Percentiles rank a stretch among this genome's conserved stretches.
These are phyloP conservation scores for Helotiales sp. DNA, from an alignment of 2,329 filamentous ascomycete species.

Conservation along the genomic window DNA sequence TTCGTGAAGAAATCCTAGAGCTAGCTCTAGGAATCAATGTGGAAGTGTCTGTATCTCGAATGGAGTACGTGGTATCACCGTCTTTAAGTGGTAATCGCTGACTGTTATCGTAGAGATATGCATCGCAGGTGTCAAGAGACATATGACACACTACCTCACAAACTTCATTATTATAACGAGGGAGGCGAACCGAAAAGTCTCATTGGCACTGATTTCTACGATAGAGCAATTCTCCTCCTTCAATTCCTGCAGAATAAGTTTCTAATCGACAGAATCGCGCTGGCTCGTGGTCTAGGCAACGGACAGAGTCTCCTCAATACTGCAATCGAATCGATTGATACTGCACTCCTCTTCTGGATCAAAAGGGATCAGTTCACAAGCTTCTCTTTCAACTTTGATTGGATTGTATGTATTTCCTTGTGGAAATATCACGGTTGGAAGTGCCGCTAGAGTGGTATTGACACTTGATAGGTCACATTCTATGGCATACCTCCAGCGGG, in stretches of 20 bases:
- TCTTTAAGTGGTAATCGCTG: slow-evolving; percentile 1
- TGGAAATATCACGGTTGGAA: not conserved
- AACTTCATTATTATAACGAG: slow-evolving; percentile 26
- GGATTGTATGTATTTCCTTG: slow-evolving; percentile 26
- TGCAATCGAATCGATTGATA: slow-evolving; percentile 31
- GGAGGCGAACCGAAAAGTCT: slow-evolving; percentile 21
- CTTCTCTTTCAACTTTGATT: slow-evolving; percentile 28
- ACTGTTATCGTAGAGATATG: slow-evolving; percentile 21
- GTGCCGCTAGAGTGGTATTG: slow-evolving; percentile 9
- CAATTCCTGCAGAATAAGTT: slow-evolving; percentile 33
- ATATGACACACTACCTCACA: slow-evolving; percentile 20
- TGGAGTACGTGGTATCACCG: slow-evolving; percentile 20
- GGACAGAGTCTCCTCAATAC: slow-evolving; percentile 28
- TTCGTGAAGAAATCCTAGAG: slow-evolving; percentile 34
- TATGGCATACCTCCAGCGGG: slow-evolving; percentile 32
- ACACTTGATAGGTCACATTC: slow-evolving; percentile 4
- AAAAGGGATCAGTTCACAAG: slow-evolving; percentile 28
- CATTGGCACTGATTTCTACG: slow-evolving; percentile 18
- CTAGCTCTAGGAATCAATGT: slow-evolving; percentile 30
- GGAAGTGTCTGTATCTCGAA: slow-evolving; percentile 21
- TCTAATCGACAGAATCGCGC: slow-evolving; percentile 29
- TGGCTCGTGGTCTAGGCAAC: slow-evolving; percentile 24
- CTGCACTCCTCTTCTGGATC: slow-evolving; percentile 31
- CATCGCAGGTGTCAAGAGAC: slow-evolving; percentile 22
- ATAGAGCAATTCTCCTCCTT: slow-evolving; percentile 24